phyloP scores from a whole-genome alignment of 345 rosid genomes.

The Moricandia moricandioides region DNA sequence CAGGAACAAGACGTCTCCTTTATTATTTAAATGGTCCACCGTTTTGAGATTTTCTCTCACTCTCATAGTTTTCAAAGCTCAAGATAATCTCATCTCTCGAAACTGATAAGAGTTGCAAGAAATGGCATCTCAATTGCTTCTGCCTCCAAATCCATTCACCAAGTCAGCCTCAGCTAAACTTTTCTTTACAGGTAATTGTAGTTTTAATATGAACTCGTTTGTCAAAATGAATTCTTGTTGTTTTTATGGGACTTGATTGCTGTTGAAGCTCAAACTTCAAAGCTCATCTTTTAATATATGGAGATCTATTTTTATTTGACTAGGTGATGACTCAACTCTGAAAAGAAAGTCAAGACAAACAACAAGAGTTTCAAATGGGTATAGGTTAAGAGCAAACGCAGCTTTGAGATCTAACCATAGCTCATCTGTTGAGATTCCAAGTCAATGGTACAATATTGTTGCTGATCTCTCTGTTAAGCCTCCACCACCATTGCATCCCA shows the following conservation, averaged over 20 bases:
- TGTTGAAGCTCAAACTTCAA: constrained; percentile 8
- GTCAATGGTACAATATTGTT: constrained; percentile 48
- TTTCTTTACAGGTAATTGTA: constrained; percentile 18
- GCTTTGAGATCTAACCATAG: constrained; percentile 26
- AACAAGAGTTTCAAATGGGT: constrained; percentile 40
- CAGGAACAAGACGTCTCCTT: neutral
- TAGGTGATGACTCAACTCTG: constrained; percentile 27
- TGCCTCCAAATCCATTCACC: constrained; percentile 18
- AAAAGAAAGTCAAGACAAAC: neutral
- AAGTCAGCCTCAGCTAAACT: constrained; percentile 14
- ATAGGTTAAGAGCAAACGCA: constrained; percentile 47
- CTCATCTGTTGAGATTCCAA: constrained; percentile 50
- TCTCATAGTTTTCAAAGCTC: neutral
- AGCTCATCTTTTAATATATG: neutral
- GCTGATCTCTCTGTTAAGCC: constrained; percentile 82
- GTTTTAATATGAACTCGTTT: neutral
- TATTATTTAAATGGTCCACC: neutral
- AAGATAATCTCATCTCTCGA: neutral
- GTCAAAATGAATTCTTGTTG: neutral
- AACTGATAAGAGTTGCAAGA: neutral
- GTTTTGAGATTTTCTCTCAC: constrained; percentile 4
- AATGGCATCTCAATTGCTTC: constrained; percentile 34
- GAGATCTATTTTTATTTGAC: neutral
- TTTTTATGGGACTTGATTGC: neutral
- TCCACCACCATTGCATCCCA: constrained; percentile 79